Base-by-base conservation (phyloP, 176 grass and related monocot genomes). In the Eragrostis nindensis region DNA sequence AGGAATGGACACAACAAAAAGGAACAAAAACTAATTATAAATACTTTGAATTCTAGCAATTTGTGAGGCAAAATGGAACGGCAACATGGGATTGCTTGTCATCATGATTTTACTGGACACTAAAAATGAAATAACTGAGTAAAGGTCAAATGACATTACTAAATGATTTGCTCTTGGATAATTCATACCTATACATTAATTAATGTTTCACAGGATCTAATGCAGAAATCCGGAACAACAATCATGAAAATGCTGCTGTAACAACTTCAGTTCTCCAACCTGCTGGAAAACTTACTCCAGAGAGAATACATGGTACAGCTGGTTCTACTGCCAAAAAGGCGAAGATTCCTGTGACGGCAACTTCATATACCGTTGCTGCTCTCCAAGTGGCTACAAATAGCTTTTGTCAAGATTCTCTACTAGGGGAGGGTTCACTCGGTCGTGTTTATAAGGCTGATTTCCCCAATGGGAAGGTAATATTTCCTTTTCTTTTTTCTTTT, bases 331-430 rank as follows among this genome's bases (percentile, higher is more conserved):
- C 77, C 13, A 93, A 91, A 76, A 85, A 65, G 66, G 74, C 87
- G 62, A 99, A 86, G 84, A 40, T 91, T n/a, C 80, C 88, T n/a
- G 85, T 89, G 66, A 86, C 71, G 25, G 87, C 77, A 62, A 87
- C 76, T 71, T 88, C 93, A 38, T 93, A 99, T 76, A 93, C 97
- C 38, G 91, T 99, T 70, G 86, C 97, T 70, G 84, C 97, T 62
- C 97, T 99, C 62, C 97, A 99, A 93, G 81, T 95, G 82, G 97
- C 87, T 30, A 96, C 97, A 6, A 93, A 93, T 62, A 99, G 97
- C 70, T 99, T 99, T 75, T 91, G 88, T 44, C 97, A 99, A 84
- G 97, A 99, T 79, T 75, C 82, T 50, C 97, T 99, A 61, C 70
- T 99, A n/a, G 93, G 97, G 36, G 93, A 99, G 83, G 97, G 97